Conservation (phyloP, 495 filamentous ascomycete species). For the Aspergillus cavernicola region DNA sequence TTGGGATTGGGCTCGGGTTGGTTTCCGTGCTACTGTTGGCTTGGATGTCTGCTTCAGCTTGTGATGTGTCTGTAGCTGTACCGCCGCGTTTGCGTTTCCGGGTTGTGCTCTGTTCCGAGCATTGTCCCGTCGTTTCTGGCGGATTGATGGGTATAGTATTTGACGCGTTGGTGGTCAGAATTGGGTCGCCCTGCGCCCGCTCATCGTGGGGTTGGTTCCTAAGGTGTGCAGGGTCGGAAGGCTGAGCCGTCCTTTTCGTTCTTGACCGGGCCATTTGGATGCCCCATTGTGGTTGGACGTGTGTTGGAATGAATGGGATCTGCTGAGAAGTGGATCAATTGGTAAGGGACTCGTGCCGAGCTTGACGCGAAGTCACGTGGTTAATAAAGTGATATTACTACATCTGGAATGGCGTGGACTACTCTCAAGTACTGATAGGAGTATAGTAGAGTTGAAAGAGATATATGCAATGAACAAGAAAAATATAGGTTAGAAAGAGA, state of each 20-base stretch:
- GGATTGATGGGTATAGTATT: not conserved
- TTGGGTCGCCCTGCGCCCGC: not conserved
- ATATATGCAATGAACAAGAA: not conserved
- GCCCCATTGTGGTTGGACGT: slow-evolving; percentile 22
- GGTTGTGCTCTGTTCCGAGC: not conserved
- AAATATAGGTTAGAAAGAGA: slow-evolving; percentile 4
- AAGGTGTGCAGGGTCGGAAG: slow-evolving; percentile 7
- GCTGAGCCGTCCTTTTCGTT: not conserved
- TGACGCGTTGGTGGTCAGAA: slow-evolving; percentile 19
- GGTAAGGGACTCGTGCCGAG: not conserved
- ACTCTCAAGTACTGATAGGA: too few relatives aligned
- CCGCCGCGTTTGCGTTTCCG: not conserved
- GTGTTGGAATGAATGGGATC: not conserved
- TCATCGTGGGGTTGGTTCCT: slow-evolving; percentile 20
- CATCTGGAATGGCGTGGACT: slow-evolving; percentile 8
- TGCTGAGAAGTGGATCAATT: not conserved
- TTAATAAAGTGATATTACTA: slow-evolving; percentile 10
- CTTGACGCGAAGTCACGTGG: slow-evolving; percentile 28
- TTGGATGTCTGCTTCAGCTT: too few relatives aligned
- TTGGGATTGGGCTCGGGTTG: too few relatives aligned
- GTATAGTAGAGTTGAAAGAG: too few relatives aligned
- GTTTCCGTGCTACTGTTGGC: too few relatives aligned
- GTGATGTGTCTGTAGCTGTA: not conserved
- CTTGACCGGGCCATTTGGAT: slow-evolving; percentile 24
- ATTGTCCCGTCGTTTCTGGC: not conserved